Evolutionary conservation across 805 yeast species (phyloP).

Genomic region (Metschnikowia arizonensis): DNA sequence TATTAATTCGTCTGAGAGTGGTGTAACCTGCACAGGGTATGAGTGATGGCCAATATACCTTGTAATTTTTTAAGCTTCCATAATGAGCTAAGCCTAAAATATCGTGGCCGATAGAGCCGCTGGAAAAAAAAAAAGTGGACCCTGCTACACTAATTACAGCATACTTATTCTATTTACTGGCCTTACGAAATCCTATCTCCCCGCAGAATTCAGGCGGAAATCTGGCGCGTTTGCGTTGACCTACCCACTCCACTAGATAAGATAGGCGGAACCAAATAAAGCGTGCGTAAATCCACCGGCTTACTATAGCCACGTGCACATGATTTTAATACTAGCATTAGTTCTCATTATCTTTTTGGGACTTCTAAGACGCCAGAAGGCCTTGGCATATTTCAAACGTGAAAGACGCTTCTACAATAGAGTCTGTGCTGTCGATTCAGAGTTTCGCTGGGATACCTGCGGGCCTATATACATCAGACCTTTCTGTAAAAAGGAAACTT

Average conservation of each 20-base stretch:
- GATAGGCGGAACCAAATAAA: background rate
- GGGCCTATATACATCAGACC: slow-evolving; percentile 39
- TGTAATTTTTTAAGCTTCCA: no score
- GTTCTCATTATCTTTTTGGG: background rate
- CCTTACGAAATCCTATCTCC: background rate
- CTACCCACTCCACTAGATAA: background rate
- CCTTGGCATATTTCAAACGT: background rate
- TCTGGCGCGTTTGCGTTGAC: background rate
- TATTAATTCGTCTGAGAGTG: no score
- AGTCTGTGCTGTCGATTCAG: slow-evolving; percentile 9
- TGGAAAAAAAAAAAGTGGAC: no score
- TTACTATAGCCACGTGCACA: background rate
- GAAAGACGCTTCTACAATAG: background rate
- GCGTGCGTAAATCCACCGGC: background rate
- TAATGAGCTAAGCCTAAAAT: background rate
- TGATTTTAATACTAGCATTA: background rate
- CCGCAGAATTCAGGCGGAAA: slow-evolving; percentile 1
- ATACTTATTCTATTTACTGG: background rate
- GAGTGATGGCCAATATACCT: background rate
- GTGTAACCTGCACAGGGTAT: background rate
- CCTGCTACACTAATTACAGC: background rate
- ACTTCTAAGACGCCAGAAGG: background rate
- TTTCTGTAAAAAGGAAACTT: no score
- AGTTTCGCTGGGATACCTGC: slow-evolving; percentile 38
- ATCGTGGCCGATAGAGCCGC: background rate